A percentile compares a stretch with the other conserved stretches of the same genome.
Conservation (phyloP, 2,329 filamentous ascomycete genomes). For the Akanthomyces uredinophilus region DNA sequence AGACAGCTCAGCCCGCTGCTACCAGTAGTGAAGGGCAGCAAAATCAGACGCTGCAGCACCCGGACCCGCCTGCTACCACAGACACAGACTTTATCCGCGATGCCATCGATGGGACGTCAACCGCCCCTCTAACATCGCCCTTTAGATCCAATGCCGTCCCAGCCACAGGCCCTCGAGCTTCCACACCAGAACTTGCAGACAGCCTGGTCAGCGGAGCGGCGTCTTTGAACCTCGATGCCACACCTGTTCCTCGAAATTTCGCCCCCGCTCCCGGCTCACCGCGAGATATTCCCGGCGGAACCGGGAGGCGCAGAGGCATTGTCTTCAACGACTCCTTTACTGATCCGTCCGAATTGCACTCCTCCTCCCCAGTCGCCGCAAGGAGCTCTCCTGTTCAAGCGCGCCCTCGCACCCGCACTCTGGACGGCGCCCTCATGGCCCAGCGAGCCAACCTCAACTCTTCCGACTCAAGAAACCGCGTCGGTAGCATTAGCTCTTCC, state of each 20-base stretch:
- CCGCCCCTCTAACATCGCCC: not conserved
- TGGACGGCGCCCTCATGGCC: constrained; percentile 51
- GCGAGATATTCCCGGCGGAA: constrained; percentile 27
- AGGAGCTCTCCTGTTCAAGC: constrained; percentile 31
- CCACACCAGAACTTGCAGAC: constrained; percentile 7
- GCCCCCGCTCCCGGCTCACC: constrained; percentile 29
- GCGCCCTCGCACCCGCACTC: constrained; percentile 53
- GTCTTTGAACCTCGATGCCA: constrained; percentile 4
- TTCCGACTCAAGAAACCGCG: constrained; percentile 53
- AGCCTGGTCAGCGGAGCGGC: not conserved
- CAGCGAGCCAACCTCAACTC: constrained; percentile 35
- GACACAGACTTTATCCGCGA: constrained; percentile 2
- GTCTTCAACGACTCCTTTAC: constrained; percentile 55
- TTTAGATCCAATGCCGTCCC: constrained; percentile 6
- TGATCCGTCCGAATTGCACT: constrained; percentile 44
- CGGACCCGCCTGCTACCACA: not conserved
- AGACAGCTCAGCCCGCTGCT: constrained; percentile 9
- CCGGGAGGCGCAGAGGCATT: constrained; percentile 51
- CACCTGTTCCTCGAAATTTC: constrained; percentile 16
- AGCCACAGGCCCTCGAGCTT: not conserved
- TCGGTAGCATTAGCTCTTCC: constrained; percentile 66
- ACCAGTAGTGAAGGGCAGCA: not conserved
- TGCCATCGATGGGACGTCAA: not conserved
- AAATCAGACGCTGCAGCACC: not conserved
- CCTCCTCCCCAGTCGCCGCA: constrained; percentile 30